phyloP scores from a whole-genome alignment of 306 rosid species.

The Corylus heterophylla region DNA sequence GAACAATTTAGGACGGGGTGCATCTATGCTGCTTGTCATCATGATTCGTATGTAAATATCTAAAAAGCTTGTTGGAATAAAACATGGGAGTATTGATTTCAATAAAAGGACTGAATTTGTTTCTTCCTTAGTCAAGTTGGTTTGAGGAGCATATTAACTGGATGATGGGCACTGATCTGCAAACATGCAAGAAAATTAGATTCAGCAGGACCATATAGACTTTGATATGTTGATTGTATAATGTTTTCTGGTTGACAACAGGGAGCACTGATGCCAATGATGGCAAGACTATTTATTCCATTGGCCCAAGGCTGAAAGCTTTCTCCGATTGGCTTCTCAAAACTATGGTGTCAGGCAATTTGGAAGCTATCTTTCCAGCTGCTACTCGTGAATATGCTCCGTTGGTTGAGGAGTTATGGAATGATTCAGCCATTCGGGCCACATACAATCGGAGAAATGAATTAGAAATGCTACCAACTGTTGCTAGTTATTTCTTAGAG shows the following conservation, averaged over 20 bases:
- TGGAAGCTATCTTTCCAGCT: conserved; percentile 95
- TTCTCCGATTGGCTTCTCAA: conserved; percentile 99
- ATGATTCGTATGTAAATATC: not conserved
- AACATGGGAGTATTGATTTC: not conserved
- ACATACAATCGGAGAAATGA: conserved; percentile 85
- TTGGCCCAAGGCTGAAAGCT: conserved; percentile 86
- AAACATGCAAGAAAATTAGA: not conserved
- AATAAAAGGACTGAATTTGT: not conserved
- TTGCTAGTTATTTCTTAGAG: conserved; percentile 89
- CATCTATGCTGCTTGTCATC: not conserved
- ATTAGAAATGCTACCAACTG: conserved; percentile 85
- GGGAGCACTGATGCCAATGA: conserved; percentile 47
- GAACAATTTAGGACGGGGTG: not conserved
- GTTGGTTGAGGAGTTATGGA: conserved; percentile 86
- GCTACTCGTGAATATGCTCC: conserved; percentile 98
- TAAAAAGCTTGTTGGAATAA: not conserved
- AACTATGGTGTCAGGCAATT: conserved; percentile 85
- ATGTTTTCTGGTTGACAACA: conserved; percentile 34
- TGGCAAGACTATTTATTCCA: conserved; percentile 58
- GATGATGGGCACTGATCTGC: not conserved
- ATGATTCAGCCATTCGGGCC: conserved; percentile 79
- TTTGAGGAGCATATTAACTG: not conserved
- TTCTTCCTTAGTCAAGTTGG: conserved; percentile 7
- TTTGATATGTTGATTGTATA: conserved; percentile 1
- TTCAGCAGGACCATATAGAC: not conserved